phyloP scores from a whole-genome alignment of 495 filamentous ascomycete species.

The Hapsidospora chrysogenum region DNA sequence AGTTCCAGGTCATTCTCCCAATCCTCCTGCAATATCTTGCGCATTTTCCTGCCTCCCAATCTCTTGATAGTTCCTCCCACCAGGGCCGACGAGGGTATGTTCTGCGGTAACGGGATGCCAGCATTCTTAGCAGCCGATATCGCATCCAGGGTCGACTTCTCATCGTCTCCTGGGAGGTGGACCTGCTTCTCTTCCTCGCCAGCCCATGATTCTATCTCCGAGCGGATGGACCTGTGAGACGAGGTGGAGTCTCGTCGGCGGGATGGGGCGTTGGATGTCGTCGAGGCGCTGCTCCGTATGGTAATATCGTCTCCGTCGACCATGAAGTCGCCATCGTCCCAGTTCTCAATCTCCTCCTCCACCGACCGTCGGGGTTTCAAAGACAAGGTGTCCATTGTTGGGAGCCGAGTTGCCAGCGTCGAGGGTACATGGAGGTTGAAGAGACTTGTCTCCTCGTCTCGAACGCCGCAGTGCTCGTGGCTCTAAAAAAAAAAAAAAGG shows the following conservation, averaged over 20 bases:
- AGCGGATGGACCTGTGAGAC: slow-evolving; percentile 59
- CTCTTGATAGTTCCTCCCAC: slow-evolving; percentile 89
- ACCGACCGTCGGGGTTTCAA: slow-evolving; percentile 35
- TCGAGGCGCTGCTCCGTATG: slow-evolving; percentile 41
- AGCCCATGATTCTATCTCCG: slow-evolving; percentile 57
- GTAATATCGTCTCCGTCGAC: slow-evolving; percentile 57
- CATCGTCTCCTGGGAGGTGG: slow-evolving; percentile 60
- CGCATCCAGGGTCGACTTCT: slow-evolving; percentile 61
- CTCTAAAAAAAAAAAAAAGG: no score
- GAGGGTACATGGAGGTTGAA: background rate
- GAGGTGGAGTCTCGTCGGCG: slow-evolving; percentile 61
- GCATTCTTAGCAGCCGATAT: slow-evolving; percentile 74
- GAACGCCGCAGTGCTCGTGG: no score
- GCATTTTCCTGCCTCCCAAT: slow-evolving; percentile 64
- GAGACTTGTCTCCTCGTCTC: no score
- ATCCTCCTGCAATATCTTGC: slow-evolving; percentile 66
- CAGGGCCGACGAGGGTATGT: slow-evolving; percentile 85
- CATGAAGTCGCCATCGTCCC: slow-evolving; percentile 76
- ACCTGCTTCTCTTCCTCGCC: slow-evolving; percentile 80
- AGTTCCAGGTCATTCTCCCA: slow-evolving; percentile 87
- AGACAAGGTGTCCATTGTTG: slow-evolving; percentile 39
- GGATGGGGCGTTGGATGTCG: slow-evolving; percentile 31
- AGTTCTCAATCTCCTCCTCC: slow-evolving; percentile 56
- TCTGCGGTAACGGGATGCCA: slow-evolving; percentile 79
- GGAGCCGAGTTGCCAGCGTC: background rate